Conservation (phyloP, 306 rosid species). For the Vigna angularis region DNA sequence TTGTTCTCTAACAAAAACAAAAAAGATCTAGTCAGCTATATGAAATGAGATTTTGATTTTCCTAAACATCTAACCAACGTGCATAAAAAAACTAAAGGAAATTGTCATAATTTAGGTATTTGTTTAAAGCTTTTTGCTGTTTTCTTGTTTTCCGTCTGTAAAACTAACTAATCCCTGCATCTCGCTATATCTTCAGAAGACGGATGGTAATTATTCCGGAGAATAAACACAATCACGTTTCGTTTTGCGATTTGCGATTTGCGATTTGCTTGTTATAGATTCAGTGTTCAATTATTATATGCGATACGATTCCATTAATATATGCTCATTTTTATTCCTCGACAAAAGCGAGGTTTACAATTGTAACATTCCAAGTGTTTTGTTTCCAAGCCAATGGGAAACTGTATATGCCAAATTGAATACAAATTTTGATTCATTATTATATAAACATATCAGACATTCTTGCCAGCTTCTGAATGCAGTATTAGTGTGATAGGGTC, state of each 20-base stretch:
- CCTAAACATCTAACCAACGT: no score
- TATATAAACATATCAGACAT: slow-evolving; percentile 36
- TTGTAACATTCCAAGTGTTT: slow-evolving; percentile 30
- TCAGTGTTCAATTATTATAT: slow-evolving; percentile 44
- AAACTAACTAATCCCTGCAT: neutral
- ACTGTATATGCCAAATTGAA: slow-evolving; percentile 27
- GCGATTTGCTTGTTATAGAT: slow-evolving; percentile 33
- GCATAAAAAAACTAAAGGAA: neutral
- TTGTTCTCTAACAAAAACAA: neutral
- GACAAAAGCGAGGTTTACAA: slow-evolving; percentile 34
- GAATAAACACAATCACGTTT: slow-evolving; percentile 28
- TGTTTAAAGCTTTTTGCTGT: neutral
- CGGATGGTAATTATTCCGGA: neutral
- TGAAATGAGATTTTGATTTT: neutral
- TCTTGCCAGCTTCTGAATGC: slow-evolving; percentile 31
- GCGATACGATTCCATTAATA: slow-evolving; percentile 51
- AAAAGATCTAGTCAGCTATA: neutral
- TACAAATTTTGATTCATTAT: slow-evolving; percentile 26
- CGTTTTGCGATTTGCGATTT: neutral
- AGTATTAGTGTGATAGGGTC: neutral
- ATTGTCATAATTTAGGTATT: neutral
- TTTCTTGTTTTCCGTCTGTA: neutral
- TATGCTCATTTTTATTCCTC: slow-evolving; percentile 31
- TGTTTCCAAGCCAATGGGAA: slow-evolving; percentile 26
- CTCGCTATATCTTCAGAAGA: neutral